These are phyloP conservation scores for Penicillium chermesinum DNA, from an alignment of 495 filamentous ascomycete species.

Conservation along the genomic window DNA sequence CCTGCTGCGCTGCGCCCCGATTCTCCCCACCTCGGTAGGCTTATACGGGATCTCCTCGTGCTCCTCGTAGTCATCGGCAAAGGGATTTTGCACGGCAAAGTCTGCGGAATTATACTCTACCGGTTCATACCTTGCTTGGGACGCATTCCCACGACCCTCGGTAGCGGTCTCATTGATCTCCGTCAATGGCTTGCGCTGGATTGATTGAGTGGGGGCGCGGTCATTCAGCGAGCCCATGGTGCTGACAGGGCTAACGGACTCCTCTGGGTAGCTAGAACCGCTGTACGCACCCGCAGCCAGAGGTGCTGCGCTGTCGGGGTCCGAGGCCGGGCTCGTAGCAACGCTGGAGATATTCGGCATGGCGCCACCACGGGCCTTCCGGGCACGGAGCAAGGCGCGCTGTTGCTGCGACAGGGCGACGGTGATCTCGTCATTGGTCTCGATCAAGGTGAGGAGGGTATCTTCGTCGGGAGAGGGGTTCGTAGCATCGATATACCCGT, in stretches of 20 bases:
- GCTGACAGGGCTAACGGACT: background rate
- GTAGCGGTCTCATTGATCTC: constrained; percentile 10
- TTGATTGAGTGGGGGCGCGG: background rate
- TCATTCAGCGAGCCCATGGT: background rate
- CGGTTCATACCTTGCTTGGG: constrained; percentile 10
- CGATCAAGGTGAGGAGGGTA: constrained; percentile 86
- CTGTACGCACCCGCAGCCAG: constrained; percentile 12
- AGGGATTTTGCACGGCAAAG: constrained; percentile 44
- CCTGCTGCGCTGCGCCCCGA: background rate
- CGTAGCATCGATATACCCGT: constrained; percentile 74
- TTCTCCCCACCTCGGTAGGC: constrained; percentile 8
- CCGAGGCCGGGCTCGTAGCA: constrained; percentile 6
- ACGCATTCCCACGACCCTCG: constrained; percentile 8
- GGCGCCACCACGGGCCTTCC: constrained; percentile 31
- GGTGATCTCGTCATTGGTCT: constrained; percentile 85
- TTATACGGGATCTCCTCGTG: constrained; percentile 3
- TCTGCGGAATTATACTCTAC: constrained; percentile 42
- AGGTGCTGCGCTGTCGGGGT: background rate
- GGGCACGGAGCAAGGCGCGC: constrained; percentile 70
- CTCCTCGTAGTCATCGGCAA: constrained; percentile 34
- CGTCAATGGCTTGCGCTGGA: constrained; percentile 1
- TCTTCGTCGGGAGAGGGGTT: constrained; percentile 83
- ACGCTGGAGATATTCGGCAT: constrained; percentile 16
- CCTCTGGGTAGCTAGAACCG: too few species aligned
- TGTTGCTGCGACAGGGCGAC: constrained; percentile 75